Conservation (phyloP, 108 stramenopile genomes). For the Conticribra guillardii region DNA sequence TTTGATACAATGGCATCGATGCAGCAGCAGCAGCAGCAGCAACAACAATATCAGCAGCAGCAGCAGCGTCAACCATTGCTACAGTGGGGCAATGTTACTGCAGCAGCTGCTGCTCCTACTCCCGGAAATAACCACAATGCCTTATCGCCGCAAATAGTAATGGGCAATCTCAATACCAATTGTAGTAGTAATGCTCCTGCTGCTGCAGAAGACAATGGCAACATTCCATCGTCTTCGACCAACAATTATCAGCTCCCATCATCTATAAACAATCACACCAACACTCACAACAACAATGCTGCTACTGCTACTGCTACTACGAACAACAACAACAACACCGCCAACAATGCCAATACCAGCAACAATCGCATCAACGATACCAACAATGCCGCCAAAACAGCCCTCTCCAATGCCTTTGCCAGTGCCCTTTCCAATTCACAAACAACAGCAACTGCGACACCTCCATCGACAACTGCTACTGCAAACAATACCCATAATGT, state of each 20-base stretch:
- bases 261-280: constrained; percentile 11
- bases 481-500: too few relatives aligned
- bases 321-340: constrained; percentile 5
- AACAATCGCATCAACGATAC: not conserved
- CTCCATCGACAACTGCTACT: not conserved
- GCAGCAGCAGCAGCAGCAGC: not conserved
- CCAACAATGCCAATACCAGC: not conserved
- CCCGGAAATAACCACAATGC: not conserved
- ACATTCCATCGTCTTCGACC: not conserved
- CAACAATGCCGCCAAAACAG: not conserved
- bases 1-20: not conserved
- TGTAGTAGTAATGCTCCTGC: too few relatives aligned
- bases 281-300: constrained; percentile 3
- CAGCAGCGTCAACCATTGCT: not conserved
- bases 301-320: constrained; percentile 1
- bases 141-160: not conserved
- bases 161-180: too few relatives aligned
- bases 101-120: too few relatives aligned
- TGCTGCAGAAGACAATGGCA: too few relatives aligned
- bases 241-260: constrained; percentile 1
- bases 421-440: not conserved
- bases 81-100: not conserved
- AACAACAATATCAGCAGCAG: not conserved
- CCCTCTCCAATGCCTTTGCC: not conserved
- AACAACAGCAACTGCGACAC: not conserved